Conservation (phyloP, 805 yeast species). For the Barnettozyma populi region DNA sequence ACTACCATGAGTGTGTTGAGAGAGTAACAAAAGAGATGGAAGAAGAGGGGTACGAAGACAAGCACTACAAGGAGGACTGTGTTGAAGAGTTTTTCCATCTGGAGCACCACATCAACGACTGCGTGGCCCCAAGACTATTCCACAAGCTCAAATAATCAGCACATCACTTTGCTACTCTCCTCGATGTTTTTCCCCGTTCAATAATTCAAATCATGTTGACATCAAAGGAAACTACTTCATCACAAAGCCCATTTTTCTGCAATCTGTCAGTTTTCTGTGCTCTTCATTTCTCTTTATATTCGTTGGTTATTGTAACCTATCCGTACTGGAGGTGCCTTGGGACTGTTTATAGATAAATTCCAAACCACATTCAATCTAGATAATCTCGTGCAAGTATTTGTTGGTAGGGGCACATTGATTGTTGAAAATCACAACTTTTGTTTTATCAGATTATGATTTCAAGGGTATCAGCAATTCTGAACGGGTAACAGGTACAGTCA, state of each 20-base stretch:
- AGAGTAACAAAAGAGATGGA: slow-evolving; percentile 87
- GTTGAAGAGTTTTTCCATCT: slow-evolving; percentile 97
- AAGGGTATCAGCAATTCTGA: background rate
- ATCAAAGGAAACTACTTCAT: background rate
- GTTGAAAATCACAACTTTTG: background rate
- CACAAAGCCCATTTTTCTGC: background rate
- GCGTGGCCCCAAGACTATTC: slow-evolving; percentile 88
- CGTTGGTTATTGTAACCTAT: background rate
- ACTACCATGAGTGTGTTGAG: slow-evolving; percentile 89
- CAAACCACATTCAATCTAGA: background rate
- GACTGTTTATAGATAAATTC: background rate
- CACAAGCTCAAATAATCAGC: slow-evolving; percentile 62
- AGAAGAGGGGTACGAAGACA: slow-evolving; percentile 75
- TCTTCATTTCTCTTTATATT: slow-evolving; percentile 1
- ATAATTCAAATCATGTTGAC: too few species aligned
- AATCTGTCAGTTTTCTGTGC: background rate
- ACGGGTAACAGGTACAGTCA: background rate
- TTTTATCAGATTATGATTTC: background rate
- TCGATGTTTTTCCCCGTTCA: background rate
- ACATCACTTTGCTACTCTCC: background rate
- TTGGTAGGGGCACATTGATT: background rate
- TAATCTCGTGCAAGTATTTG: background rate
- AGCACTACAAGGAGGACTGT: slow-evolving; percentile 90
- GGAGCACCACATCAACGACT: slow-evolving; percentile 87
- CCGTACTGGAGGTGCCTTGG: background rate